Evolutionary conservation across 208 protist genomes (phyloP), one percentile per base, ranked within the genome.

Genomic region (Wallacemonas sp.): DNA sequence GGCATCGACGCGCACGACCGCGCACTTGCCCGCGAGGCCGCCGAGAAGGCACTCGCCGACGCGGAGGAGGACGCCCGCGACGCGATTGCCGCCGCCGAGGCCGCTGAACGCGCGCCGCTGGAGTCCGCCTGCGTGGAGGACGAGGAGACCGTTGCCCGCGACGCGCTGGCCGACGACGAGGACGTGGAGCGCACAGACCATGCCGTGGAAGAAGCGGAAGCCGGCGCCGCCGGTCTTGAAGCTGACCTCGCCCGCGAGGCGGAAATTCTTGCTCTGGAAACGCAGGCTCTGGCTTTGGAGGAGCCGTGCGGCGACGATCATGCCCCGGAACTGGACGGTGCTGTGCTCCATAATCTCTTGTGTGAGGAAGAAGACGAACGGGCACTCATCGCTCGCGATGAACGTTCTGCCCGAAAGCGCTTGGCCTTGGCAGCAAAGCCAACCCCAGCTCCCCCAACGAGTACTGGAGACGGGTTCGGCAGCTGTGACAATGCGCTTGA

Each of bases 341-440:
- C 52, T 4, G 26, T 11, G 7, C 32, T 59, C 4, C 52, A 23
- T 14, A 16, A 25, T 36, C 26, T 77, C 14, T 12, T 61, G 0
- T 50, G 62, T 20, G 67, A 77, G n/a, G 81, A 87, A 33, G 78
- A 84, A 26, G 77, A 88, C 61, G 62, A 72, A 57, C 67, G 78
- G 1, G 55, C 68, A 11, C n/a, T 79, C 4, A 10, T 87, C 0
- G 12, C 20, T 16, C 23, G 36, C 23, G 55, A 65, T 18, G 66
- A 77, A 45, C 36, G 16, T 3, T 3, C 32, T 4, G 4, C 20
- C 0, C 57, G 71, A 8, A 32, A 55, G 2, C 29, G 54, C 1
- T 12, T 38, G 3, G 23, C 7, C 45, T 48, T 3, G 22, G 38
- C 14, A 41, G 7, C 44, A 10, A 23, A 61, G n/a, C 55, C 2